phyloP scores from a whole-genome alignment of 2,329 filamentous ascomycete genomes.

The Botrytis porri region DNA sequence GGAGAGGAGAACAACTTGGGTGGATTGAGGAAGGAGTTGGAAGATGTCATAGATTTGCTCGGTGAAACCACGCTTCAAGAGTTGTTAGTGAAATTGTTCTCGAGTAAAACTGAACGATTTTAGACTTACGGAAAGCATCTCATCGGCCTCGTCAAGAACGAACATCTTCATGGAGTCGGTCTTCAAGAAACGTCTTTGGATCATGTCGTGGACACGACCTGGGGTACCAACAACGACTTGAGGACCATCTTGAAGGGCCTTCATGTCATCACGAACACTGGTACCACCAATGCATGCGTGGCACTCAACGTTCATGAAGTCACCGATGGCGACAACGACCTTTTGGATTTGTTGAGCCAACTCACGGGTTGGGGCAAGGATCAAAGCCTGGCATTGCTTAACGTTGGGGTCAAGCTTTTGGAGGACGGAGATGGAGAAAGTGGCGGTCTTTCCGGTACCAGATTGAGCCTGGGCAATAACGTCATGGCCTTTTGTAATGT shows the following conservation, averaged over 20 bases:
- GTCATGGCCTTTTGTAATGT: constrained; percentile 69
- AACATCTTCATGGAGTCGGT: constrained; percentile 99
- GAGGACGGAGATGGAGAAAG: constrained; percentile 97
- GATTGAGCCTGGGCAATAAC: constrained; percentile 99
- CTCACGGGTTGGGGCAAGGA: constrained; percentile 96
- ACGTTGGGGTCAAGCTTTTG: constrained; percentile 96
- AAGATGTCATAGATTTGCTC: constrained; percentile 99
- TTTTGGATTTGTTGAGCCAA: constrained; percentile 99
- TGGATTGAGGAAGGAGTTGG: constrained; percentile 95
- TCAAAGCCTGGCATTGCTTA: constrained; percentile 97
- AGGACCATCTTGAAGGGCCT: constrained; percentile 90
- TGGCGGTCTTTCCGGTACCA: constrained; percentile 99
- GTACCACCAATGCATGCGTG: constrained; percentile 99
- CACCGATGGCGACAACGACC: constrained; percentile 96
- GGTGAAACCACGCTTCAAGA: constrained; percentile 82
- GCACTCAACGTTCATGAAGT: constrained; percentile 99
- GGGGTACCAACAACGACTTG: constrained; percentile 98
- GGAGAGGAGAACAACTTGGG: constrained; percentile 96
- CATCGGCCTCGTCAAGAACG: constrained; percentile 97
- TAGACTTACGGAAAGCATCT: constrained; percentile 84
- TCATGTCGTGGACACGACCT: constrained; percentile 99
- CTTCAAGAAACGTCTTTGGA: constrained; percentile 94
- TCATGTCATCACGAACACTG: constrained; percentile 97
- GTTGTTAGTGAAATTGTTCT: constrained; percentile 39
- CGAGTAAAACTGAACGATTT: not conserved